Evolutionary conservation across 306 rosid species (phyloP).

Genomic region (Cucurbita moschata): DNA sequence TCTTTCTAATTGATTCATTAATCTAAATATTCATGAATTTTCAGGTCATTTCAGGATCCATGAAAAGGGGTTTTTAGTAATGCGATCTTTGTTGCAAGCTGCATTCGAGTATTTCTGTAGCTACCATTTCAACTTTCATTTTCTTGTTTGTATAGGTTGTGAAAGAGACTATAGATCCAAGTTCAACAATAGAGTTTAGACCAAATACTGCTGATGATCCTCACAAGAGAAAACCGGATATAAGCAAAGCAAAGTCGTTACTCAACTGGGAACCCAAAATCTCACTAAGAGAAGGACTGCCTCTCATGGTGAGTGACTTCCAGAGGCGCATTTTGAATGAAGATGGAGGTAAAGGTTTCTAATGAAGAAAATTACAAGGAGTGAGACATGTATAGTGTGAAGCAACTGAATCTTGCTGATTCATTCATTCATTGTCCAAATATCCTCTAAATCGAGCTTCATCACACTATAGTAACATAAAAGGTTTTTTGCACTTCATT

Average conservation of each 20-base stretch:
- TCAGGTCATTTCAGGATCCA: neutral
- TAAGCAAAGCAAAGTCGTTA: slow-evolving; percentile 79
- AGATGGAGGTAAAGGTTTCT: slow-evolving; percentile 58
- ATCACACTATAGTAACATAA: neutral
- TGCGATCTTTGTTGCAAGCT: neutral
- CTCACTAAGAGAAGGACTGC: slow-evolving; percentile 78
- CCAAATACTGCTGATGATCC: slow-evolving; percentile 98
- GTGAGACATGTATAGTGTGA: neutral
- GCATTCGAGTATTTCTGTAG: neutral
- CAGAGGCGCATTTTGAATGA: slow-evolving; percentile 88
- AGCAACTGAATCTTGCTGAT: neutral
- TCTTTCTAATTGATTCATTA: neutral
- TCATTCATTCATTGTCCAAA: slow-evolving; percentile 5
- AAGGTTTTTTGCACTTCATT: neutral
- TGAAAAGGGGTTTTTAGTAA: neutral
- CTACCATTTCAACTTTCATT: neutral
- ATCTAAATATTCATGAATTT: neutral
- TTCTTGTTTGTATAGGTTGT: slow-evolving; percentile 43
- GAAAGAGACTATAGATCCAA: slow-evolving; percentile 83
- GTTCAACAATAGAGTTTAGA: slow-evolving; percentile 74
- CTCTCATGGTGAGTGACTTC: slow-evolving; percentile 92
- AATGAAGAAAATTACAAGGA: neutral
- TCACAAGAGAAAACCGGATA: slow-evolving; percentile 96
- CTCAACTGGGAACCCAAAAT: slow-evolving; percentile 90
- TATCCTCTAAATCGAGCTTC: neutral